Percentiles rank a stretch among this genome's conserved stretches.
Conservation (phyloP, 2,329 filamentous ascomycete genomes). For the Fusarium pseudocircinatum region DNA sequence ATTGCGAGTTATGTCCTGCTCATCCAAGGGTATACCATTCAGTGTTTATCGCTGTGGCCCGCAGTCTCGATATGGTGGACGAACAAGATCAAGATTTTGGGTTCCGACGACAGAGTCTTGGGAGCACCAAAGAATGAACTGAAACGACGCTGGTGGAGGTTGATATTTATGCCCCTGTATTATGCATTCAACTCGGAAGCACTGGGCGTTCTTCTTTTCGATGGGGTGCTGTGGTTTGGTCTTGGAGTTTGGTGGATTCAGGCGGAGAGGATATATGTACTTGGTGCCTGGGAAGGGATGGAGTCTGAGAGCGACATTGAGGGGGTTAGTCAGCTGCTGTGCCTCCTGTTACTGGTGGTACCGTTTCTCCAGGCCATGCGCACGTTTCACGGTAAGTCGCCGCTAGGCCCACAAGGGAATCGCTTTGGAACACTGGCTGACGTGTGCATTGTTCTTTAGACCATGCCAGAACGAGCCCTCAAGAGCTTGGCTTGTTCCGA, state of each 20-base stretch:
- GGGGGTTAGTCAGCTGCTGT: background rate
- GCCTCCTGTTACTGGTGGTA: background rate
- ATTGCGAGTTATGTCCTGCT: background rate
- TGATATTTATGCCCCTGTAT: background rate
- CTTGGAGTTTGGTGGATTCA: background rate
- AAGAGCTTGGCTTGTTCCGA: background rate
- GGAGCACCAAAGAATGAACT: background rate
- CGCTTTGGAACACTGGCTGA: background rate
- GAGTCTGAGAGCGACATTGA: background rate
- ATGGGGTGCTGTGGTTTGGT: background rate
- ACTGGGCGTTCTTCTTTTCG: background rate
- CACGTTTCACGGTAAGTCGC: background rate
- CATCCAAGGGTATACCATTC: background rate
- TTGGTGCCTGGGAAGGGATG: background rate
- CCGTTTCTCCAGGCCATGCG: background rate
- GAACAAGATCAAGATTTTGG: background rate
- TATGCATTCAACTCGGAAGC: background rate
- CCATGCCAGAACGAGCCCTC: background rate
- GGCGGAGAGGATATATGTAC: background rate
- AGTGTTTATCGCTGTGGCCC: background rate
- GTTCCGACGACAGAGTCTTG: background rate
- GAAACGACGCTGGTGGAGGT: background rate
- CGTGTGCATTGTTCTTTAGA: background rate
- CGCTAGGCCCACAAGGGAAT: background rate
- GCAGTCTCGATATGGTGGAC: background rate